A percentile compares a stretch with the other conserved stretches of the same genome.
phyloP scores from a whole-genome alignment of 2,329 filamentous ascomycete species.

The Penicillium verrucosum region DNA sequence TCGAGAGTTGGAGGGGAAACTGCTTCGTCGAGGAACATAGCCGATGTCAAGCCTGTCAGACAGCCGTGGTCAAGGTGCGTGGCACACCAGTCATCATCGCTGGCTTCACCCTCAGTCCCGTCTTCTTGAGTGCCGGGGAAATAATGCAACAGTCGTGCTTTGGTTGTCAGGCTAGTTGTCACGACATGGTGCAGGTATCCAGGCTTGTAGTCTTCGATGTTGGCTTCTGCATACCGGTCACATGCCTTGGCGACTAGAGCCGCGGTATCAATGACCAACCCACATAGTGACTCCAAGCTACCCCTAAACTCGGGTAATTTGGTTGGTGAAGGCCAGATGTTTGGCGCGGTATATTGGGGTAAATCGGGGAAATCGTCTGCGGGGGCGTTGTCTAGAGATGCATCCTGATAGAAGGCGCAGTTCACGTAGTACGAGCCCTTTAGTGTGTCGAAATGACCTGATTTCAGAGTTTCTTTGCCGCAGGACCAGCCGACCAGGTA shows the following conservation, averaged over 20 bases:
- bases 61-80: slow-evolving; percentile 79
- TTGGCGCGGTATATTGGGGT: slow-evolving; percentile 83
- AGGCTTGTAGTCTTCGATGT: slow-evolving; percentile 70
- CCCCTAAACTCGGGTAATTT: slow-evolving; percentile 71
- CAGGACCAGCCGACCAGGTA: slow-evolving; percentile 64
- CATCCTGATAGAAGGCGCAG: slow-evolving; percentile 52
- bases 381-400: slow-evolving; percentile 36
- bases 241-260: slow-evolving; percentile 86
- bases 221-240: slow-evolving; percentile 75
- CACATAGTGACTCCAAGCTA: slow-evolving; percentile 72
- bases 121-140: slow-evolving; percentile 56
- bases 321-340: slow-evolving; percentile 74
- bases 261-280: slow-evolving; percentile 82
- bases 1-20: slow-evolving; percentile 34
- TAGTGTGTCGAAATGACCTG: slow-evolving; percentile 59
- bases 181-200: slow-evolving; percentile 88
- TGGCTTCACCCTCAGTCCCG: slow-evolving; percentile 60
- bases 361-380: slow-evolving; percentile 52
- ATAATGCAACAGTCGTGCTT: slow-evolving; percentile 89
- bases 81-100: slow-evolving; percentile 93
- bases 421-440: slow-evolving; percentile 66
- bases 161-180: slow-evolving; percentile 78
- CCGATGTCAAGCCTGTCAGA: slow-evolving; percentile 86
- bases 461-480: slow-evolving; percentile 61
- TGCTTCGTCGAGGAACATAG: slow-evolving; percentile 90